Conservation (phyloP, 2,329 filamentous ascomycete species). For the Parastagonospora avenae region DNA sequence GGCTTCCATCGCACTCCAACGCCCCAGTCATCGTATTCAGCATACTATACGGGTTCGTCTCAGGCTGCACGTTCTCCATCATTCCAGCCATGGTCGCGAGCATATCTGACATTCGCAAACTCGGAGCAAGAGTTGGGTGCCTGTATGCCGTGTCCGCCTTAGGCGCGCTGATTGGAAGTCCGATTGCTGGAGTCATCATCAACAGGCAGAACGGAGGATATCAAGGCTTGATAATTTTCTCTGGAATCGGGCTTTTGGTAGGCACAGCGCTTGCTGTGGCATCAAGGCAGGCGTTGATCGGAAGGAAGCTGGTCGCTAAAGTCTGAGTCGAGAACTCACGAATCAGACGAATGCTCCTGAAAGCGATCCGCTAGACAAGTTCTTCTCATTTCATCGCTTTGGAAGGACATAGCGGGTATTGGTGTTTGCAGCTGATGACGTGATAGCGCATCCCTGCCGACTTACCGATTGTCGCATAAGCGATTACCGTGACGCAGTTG, state of each 20-base stretch:
- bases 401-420: too few species aligned
- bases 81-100: constrained; percentile 68
- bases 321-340: neutral
- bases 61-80: constrained; percentile 68
- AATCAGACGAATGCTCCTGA: too few species aligned
- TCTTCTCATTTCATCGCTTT: too few species aligned
- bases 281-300: neutral
- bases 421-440: too few species aligned
- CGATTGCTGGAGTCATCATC: constrained; percentile 2
- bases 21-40: constrained; percentile 42
- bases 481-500: too few species aligned
- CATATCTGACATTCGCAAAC: constrained; percentile 69
- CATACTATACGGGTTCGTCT: constrained; percentile 62
- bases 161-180: constrained; percentile 5
- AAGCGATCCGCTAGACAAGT: too few species aligned
- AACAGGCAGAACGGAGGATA: neutral
- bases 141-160: constrained; percentile 50
- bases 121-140: constrained; percentile 68
- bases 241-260: neutral
- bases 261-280: neutral
- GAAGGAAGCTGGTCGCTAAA: neutral
- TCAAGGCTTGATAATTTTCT: constrained; percentile 1
- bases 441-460: too few species aligned
- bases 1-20: constrained; percentile 49
- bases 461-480: too few species aligned